Evolutionary conservation across 176 grass and related monocot genomes (phyloP).

Genomic region (Panicum miliaceum): DNA sequence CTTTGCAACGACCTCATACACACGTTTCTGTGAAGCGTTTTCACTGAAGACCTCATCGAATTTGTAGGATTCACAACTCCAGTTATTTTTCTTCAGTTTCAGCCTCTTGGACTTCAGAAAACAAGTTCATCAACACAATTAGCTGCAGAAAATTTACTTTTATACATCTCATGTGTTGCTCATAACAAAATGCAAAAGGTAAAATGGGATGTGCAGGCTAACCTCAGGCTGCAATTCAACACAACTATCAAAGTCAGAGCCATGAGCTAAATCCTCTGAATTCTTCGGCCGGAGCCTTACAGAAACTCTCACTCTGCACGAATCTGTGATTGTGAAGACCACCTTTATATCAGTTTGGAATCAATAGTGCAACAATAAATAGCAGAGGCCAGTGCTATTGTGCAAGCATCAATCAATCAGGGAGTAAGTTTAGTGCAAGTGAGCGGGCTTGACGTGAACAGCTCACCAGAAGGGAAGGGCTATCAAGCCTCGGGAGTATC

Average conservation of each 20-base stretch:
- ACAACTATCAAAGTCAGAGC: slow-evolving; percentile 63
- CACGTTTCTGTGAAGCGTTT: slow-evolving; percentile 79
- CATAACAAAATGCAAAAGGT: slow-evolving; percentile 10
- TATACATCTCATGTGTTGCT: slow-evolving; percentile 1
- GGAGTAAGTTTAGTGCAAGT: not conserved
- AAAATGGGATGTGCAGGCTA: slow-evolving; percentile 7
- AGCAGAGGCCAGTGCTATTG: not conserved
- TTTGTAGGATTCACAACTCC: slow-evolving; percentile 84
- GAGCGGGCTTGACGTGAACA: not conserved
- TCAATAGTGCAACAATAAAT: not conserved
- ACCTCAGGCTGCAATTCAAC: slow-evolving; percentile 97
- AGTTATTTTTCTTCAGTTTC: slow-evolving; percentile 90
- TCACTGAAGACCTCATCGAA: slow-evolving; percentile 91
- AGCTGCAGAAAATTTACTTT: not conserved
- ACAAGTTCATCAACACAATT: not conserved
- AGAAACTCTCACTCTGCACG: slow-evolving; percentile 85
- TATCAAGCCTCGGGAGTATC: not conserved
- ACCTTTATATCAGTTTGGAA: not conserved
- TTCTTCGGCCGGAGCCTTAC: slow-evolving; percentile 86
- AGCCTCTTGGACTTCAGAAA: slow-evolving; percentile 75
- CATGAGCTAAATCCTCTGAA: slow-evolving; percentile 57
- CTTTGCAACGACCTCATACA: slow-evolving; percentile 87
- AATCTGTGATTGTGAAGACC: slow-evolving; percentile 47
- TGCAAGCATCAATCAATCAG: not conserved
- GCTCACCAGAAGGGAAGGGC: not conserved